Base-by-base conservation (phyloP, 371 early-diverging fungal species). In the Circinella umbellata region DNA sequence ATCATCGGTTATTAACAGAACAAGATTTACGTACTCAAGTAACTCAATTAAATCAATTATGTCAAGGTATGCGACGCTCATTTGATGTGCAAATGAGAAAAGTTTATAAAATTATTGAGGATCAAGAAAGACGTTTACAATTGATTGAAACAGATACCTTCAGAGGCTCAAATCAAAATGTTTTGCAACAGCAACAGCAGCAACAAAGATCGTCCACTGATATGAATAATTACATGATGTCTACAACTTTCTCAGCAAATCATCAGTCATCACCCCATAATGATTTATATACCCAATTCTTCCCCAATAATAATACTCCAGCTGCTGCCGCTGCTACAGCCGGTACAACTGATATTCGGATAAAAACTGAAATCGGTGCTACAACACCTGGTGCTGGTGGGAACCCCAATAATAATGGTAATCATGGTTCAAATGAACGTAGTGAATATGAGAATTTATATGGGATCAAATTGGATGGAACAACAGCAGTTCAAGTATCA, bases 11-110 rank as follows among this genome's bases (percentile, higher is more conserved):
- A 47, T 53, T 64, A 47, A 55, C 47, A 38, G 69, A 72, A 47
- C 66, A 67, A 57, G 73, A 68, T 47, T 47, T 72, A 38, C 65
- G 67, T 13, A 48, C 61, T 36, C 73, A 72, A 13, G 54, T 72
- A 3, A 39, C 59, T 8, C 61, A 65, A 20, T 47, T 72, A 36
- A 69, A n/a, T 42, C 66, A 65, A 69, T 59, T 63, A 17, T 72
- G 64, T 42, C 68, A 68, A 42, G 46, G 60, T 46, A 70, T 70
- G 70, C 39, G 57, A 14, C 35, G 54, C 2, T 51, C 53, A 14
- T 72, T 68, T 18, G 61, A 64, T n/a, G 37, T 46, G n/a, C 73
- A 72, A 37, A 64, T 72, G 17, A 72, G 37, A 18, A 55, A 55
- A 10, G 69, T 68, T 49, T 68, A 68, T 54, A 60, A 64, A 0